phyloP scores from a whole-genome alignment of 202 grass and related monocot species.

The Saccharum hybrid region DNA sequence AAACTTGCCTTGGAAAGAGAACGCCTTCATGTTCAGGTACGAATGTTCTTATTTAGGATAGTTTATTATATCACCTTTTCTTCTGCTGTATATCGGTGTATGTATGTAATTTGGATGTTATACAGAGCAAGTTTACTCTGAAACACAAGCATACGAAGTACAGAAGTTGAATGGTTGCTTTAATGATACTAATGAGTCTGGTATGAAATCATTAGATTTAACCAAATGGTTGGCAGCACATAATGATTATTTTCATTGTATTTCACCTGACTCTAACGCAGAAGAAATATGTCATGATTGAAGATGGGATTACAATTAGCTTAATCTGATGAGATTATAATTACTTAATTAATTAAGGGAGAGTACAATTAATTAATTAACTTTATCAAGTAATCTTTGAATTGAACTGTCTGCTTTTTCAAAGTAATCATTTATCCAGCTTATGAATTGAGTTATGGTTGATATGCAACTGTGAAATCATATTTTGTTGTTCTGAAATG shows the following conservation, averaged over 20 bases:
- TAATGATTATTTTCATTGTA: neutral
- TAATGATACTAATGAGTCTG: neutral
- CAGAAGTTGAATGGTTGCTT: neutral
- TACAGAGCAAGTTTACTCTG: neutral
- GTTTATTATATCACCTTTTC: neutral
- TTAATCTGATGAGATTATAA: neutral
- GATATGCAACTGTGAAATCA: neutral
- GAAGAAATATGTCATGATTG: neutral
- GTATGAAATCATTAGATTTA: neutral
- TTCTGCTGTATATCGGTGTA: slow-evolving; percentile 17
- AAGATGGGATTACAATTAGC: neutral
- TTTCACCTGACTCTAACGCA: slow-evolving; percentile 1
- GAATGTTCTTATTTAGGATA: slow-evolving; percentile 36
- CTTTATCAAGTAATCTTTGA: neutral
- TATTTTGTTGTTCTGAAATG: neutral
- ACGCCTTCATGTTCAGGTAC: slow-evolving; percentile 75
- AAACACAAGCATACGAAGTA: neutral
- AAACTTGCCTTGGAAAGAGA: slow-evolving; percentile 90
- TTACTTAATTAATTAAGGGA: neutral
- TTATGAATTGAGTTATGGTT: neutral
- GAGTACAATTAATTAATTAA: neutral
- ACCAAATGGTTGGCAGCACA: neutral
- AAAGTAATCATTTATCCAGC: neutral
- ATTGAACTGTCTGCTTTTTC: neutral
- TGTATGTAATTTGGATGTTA: slow-evolving; percentile 18